Conservation (phyloP, 2,329 filamentous ascomycete species). For the Orbilia quercus region DNA sequence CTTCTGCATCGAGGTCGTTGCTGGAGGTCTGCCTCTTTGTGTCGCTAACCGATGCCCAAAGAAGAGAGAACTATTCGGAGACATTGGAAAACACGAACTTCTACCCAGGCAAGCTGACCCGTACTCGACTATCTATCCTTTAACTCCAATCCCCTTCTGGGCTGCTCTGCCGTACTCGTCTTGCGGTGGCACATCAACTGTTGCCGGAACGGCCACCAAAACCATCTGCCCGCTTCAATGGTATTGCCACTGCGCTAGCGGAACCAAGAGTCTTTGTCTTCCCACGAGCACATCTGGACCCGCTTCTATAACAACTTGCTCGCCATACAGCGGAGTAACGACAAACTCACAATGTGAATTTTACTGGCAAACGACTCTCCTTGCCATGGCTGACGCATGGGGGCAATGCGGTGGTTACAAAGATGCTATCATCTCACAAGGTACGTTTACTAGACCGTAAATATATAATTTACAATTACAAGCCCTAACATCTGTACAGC, state of each 20-base stretch:
- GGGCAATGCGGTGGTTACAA: slow-evolving; percentile 45
- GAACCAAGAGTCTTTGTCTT: slow-evolving; percentile 32
- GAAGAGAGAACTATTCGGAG: slow-evolving; percentile 53
- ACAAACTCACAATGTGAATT: slow-evolving; percentile 48
- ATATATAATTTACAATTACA: not conserved
- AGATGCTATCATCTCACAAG: slow-evolving; percentile 25
- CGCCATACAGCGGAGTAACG: slow-evolving; percentile 36
- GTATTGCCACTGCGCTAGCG: slow-evolving; percentile 44
- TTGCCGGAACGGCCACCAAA: slow-evolving; percentile 32
- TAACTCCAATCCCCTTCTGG: slow-evolving; percentile 47
- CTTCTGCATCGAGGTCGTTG: slow-evolving; percentile 20
- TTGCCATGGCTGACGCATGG: slow-evolving; percentile 41
- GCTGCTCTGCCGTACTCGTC: slow-evolving; percentile 47
- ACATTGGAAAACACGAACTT: slow-evolving; percentile 33
- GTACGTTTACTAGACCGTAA: slow-evolving; percentile 4
- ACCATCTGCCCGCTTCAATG: slow-evolving; percentile 43
- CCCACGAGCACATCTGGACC: slow-evolving; percentile 27
- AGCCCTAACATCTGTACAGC: slow-evolving; percentile 7
- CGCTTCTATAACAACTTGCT: slow-evolving; percentile 38
- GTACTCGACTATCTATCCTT: slow-evolving; percentile 53
- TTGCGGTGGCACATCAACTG: slow-evolving; percentile 27
- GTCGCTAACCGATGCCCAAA: slow-evolving; percentile 53
- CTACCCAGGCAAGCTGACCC: slow-evolving; percentile 48
- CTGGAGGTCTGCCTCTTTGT: slow-evolving; percentile 43
- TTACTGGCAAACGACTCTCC: slow-evolving; percentile 50